Evolutionary conservation across 306 rosid species (phyloP).

Genomic region (Phaseolus lunatus): DNA sequence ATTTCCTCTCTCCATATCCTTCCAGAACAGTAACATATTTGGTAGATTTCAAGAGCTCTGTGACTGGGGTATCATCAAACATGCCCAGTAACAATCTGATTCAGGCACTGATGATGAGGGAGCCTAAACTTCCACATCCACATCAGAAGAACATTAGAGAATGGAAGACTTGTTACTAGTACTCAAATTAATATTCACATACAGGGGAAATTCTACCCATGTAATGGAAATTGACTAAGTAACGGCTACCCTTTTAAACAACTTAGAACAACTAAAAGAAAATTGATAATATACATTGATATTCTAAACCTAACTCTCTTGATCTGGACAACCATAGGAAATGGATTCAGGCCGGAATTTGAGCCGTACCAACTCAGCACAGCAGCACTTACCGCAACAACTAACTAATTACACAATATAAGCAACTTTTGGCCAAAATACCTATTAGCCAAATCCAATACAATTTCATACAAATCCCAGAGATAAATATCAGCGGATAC

Average conservation of each 20-base stretch:
- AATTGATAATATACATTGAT: slow-evolving; percentile 66
- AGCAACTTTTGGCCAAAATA: slow-evolving; percentile 49
- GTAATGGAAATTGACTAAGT: slow-evolving; percentile 45
- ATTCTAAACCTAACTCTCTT: slow-evolving; percentile 81
- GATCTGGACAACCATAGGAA: slow-evolving; percentile 63
- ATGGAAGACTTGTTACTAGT: slow-evolving; percentile 35
- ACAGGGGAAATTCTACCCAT: slow-evolving; percentile 37
- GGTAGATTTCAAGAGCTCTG: slow-evolving; percentile 2
- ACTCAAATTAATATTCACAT: slow-evolving; percentile 55
- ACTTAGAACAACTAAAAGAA: slow-evolving; percentile 58
- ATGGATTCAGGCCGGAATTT: slow-evolving; percentile 54
- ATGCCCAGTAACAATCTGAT: neutral
- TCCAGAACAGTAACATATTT: neutral
- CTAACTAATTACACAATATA: slow-evolving; percentile 61
- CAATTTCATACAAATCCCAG: slow-evolving; percentile 42
- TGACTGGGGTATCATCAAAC: neutral
- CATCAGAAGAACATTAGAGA: slow-evolving; percentile 4
- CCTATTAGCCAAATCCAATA: slow-evolving; percentile 42
- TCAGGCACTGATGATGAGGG: neutral
- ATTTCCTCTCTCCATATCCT: neutral
- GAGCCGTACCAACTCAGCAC: slow-evolving; percentile 56
- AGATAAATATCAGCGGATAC: slow-evolving; percentile 35
- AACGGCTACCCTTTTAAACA: slow-evolving; percentile 56
- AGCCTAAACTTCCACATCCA: neutral
- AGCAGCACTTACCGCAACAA: slow-evolving; percentile 51